phyloP scores from a whole-genome alignment of 2,329 filamentous ascomycete genomes.

The Fusarium sp. region DNA sequence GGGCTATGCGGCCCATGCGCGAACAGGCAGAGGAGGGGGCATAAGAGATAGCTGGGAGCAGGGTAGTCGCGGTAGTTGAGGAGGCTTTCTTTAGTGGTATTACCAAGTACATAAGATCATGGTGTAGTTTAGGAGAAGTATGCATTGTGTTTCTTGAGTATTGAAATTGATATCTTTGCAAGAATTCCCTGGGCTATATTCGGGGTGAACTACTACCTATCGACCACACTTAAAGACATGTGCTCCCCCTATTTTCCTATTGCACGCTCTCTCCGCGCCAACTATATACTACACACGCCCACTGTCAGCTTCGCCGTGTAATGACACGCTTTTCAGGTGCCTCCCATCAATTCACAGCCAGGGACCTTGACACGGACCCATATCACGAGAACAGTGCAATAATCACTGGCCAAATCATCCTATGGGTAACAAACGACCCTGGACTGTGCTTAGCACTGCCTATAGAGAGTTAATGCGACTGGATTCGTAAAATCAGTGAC shows the following conservation, averaged over 20 bases:
- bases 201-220: background rate
- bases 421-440: background rate
- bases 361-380: background rate
- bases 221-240: background rate
- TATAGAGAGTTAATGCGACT: background rate
- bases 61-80: background rate
- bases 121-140: background rate
- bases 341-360: too few relatives aligned
- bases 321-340: too few relatives aligned
- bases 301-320: too few relatives aligned
- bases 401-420: background rate
- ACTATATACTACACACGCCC: background rate
- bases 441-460: too few relatives aligned
- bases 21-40: background rate
- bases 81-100: background rate
- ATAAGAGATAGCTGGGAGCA: too few relatives aligned
- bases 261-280: background rate
- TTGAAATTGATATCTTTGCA: background rate
- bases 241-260: background rate
- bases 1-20: background rate
- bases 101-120: background rate
- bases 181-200: background rate
- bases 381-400: background rate
- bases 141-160: background rate
- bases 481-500: background rate